phyloP scores from a whole-genome alignment of 768 basidiomycete species.

The Pholiota molesta region DNA sequence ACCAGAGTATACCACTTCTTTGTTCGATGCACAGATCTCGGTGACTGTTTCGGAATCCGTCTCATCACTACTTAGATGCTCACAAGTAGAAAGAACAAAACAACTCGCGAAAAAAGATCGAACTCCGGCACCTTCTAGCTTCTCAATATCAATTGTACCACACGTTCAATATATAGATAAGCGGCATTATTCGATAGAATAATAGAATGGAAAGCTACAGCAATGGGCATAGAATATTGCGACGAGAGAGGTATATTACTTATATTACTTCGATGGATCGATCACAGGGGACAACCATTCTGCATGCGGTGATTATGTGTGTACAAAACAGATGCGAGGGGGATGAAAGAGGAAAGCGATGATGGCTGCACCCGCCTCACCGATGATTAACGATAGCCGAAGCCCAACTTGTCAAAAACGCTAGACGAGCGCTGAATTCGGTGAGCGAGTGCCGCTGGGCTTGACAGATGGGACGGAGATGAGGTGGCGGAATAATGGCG shows the following conservation, averaged over 20 bases:
- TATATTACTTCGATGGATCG: background rate
- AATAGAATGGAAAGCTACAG: background rate
- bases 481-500: background rate
- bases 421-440: background rate
- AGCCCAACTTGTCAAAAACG: background rate
- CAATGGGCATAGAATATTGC: too few species aligned
- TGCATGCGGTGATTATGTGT: background rate
- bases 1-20: too few species aligned
- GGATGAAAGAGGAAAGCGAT: background rate
- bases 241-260: too few species aligned
- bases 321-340: background rate
- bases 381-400: background rate
- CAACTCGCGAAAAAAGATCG: too few species aligned
- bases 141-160: background rate
- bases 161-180: background rate
- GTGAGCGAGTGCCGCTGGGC: background rate
- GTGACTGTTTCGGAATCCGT: too few species aligned
- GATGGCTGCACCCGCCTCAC: background rate
- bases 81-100: too few species aligned
- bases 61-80: too few species aligned
- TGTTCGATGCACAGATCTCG: too few species aligned
- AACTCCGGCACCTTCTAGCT: background rate
- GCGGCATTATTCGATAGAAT: background rate
- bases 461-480: constrained; percentile 1
- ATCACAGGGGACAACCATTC: background rate